Conservation (phyloP, 257 asterid species). For the Solanum etuberosum region DNA sequence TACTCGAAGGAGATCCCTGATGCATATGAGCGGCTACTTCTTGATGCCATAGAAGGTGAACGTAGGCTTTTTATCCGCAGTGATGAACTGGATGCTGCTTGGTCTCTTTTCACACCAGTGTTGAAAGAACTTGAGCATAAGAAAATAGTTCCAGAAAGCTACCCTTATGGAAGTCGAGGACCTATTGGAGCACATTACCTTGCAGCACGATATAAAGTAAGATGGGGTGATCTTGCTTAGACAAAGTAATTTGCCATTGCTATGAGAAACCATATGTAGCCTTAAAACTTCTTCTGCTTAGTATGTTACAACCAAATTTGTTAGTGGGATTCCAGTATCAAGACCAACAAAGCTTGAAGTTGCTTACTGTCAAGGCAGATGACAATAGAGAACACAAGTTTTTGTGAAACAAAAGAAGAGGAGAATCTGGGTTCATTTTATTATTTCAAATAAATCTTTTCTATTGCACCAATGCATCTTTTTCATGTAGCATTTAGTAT, state of each 20-base stretch:
- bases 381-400: background rate
- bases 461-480: background rate
- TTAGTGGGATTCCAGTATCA: background rate
- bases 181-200: conserved; percentile 95
- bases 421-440: background rate
- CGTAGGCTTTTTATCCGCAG: conserved; percentile 92
- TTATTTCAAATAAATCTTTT: background rate
- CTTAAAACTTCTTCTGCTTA: background rate
- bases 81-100: conserved; percentile 92
- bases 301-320: background rate
- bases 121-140: conserved; percentile 67
- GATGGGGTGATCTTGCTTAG: conserved; percentile 85
- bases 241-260: background rate
- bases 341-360: background rate
- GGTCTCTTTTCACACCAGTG: conserved; percentile 91
- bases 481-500: background rate
- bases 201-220: conserved; percentile 72
- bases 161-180: conserved; percentile 93
- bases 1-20: conserved; percentile 93
- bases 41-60: conserved; percentile 92
- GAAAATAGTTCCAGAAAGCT: conserved; percentile 63
- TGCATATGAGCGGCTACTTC: conserved; percentile 90
- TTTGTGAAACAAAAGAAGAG: background rate
- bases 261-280: background rate
- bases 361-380: background rate